phyloP scores from a whole-genome alignment of 2,329 filamentous ascomycete genomes.

The Neonectria faginata region DNA sequence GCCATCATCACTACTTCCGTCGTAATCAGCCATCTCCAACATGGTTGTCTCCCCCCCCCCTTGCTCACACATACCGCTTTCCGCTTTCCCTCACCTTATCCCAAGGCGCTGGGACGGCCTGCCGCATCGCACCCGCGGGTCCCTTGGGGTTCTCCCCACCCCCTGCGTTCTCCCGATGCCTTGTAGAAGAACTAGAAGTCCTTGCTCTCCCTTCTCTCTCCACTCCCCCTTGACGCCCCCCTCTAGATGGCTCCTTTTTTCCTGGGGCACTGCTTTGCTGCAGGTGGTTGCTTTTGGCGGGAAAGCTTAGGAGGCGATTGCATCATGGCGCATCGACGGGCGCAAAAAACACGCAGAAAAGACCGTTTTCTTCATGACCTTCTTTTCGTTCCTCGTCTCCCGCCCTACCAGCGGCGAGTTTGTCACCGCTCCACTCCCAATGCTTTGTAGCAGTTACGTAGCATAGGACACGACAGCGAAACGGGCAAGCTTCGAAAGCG shows the following conservation, averaged over 20 bases:
- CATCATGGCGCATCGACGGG: conserved; percentile 6
- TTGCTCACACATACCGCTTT: conserved; percentile 17
- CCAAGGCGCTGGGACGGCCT: conserved; percentile 32
- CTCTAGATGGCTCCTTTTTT: background rate
- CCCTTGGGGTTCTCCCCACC: conserved; percentile 10
- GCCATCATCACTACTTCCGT: conserved; percentile 16
- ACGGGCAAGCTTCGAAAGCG: background rate
- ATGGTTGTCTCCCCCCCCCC: conserved; percentile 13
- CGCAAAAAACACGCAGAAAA: background rate
- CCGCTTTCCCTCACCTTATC: conserved; percentile 29
- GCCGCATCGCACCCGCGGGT: conserved; percentile 23
- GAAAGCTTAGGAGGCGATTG: background rate
- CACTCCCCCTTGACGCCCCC: background rate
- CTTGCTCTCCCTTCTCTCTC: background rate
- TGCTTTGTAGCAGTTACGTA: conserved; percentile 2
- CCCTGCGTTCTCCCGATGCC: conserved; percentile 25
- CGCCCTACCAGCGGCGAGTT: background rate
- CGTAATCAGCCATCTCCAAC: conserved; percentile 15
- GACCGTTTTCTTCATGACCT: conserved; percentile 4
- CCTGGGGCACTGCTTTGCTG: background rate
- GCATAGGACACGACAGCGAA: background rate
- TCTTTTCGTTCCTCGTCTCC: background rate
- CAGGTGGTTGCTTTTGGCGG: conserved; percentile 6
- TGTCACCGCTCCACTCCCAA: conserved; percentile 14
- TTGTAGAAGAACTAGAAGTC: conserved; percentile 3